These are phyloP conservation scores for Schwanniomyces etchellsii DNA, from an alignment of 1,139 yeast species.

Conservation along the genomic window DNA sequence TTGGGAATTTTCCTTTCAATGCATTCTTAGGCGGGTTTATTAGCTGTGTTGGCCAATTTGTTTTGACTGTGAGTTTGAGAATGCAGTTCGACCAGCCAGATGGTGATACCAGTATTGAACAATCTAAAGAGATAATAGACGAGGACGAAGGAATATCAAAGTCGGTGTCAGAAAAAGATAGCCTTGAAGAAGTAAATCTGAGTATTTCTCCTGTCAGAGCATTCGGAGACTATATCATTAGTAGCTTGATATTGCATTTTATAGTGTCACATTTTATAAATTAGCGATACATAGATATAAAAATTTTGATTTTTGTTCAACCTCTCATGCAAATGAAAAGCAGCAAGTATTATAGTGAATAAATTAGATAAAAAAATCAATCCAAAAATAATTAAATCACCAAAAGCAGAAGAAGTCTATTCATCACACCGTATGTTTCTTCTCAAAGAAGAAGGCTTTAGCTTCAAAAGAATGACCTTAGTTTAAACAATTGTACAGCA, in stretches of 20 bases:
- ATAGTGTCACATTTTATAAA: slow-evolving; percentile 88
- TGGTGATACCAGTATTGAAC: slow-evolving; percentile 3
- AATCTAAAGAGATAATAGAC: slow-evolving; percentile 5
- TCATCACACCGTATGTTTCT: too few relatives aligned
- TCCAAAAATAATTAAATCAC: too few relatives aligned
- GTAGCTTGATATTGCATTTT: slow-evolving; percentile 84
- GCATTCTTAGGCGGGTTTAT: slow-evolving; percentile 93
- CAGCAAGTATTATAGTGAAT: too few relatives aligned
- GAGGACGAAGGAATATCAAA: slow-evolving; percentile 3
- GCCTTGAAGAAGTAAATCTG: slow-evolving; percentile 10
- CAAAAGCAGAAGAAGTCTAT: too few relatives aligned
- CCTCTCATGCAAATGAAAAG: too few relatives aligned
- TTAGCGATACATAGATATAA: too few relatives aligned
- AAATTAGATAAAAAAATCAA: too few relatives aligned
- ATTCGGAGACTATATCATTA: slow-evolving; percentile 83
- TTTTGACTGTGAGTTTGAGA: slow-evolving; percentile 73
- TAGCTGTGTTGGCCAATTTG: slow-evolving; percentile 93
- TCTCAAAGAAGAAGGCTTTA: too few relatives aligned
- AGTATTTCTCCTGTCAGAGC: slow-evolving; percentile 72
- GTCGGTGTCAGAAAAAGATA: slow-evolving; percentile 3
- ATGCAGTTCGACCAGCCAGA: slow-evolving; percentile 43
- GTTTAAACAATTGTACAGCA: slow-evolving; percentile 40
- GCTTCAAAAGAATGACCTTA: too few relatives aligned
- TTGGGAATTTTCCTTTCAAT: slow-evolving; percentile 93
- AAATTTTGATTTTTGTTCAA: too few relatives aligned